Percentiles rank a stretch among this genome's conserved stretches.
These are phyloP conservation scores for Pseudozyma tsukubaensis DNA, from an alignment of 1,284 basidiomycete species.

Conservation along the genomic window DNA sequence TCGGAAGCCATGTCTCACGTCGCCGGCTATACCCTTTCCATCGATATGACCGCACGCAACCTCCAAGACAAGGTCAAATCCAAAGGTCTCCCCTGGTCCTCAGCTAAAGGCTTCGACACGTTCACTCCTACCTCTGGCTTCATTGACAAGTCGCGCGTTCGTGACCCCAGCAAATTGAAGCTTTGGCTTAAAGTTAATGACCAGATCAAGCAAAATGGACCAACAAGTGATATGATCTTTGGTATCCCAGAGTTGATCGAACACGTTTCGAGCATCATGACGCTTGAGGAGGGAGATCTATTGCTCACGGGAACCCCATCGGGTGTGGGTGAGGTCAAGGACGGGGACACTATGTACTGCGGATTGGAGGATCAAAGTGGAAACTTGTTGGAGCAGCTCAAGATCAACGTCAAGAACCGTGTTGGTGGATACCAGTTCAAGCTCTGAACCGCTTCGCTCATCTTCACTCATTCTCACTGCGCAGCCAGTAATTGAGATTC, in stretches of 20 bases:
- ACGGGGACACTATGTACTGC: slow-evolving; percentile 84
- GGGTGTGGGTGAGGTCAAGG: slow-evolving; percentile 82
- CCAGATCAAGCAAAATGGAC: slow-evolving; percentile 83
- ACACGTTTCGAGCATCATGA: slow-evolving; percentile 95
- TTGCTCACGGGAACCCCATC: slow-evolving; percentile 74
- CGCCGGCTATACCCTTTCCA: slow-evolving; percentile 91
- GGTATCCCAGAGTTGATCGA: slow-evolving; percentile 87
- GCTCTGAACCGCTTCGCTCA: slow-evolving; percentile 8
- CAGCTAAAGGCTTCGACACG: slow-evolving; percentile 90
- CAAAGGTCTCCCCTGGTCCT: slow-evolving; percentile 91
- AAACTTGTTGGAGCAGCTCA: slow-evolving; percentile 75
- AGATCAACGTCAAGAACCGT: slow-evolving; percentile 77
- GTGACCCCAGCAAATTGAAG: slow-evolving; percentile 80
- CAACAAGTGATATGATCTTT: slow-evolving; percentile 92
- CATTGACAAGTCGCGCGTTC: slow-evolving; percentile 79
- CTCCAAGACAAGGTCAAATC: slow-evolving; percentile 93
- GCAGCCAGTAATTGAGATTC: neutral
- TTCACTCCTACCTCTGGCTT: slow-evolving; percentile 83
- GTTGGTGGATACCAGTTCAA: slow-evolving; percentile 78
- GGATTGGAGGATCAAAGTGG: slow-evolving; percentile 76
- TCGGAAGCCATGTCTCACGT: slow-evolving; percentile 81
- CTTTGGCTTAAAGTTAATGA: slow-evolving; percentile 88
- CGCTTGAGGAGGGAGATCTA: slow-evolving; percentile 78
- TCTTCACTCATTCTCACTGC: neutral
- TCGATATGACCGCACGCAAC: slow-evolving; percentile 96